These are phyloP conservation scores for Kwoniella shandongensis DNA, from an alignment of 768 basidiomycete genomes.

Conservation along the genomic window DNA sequence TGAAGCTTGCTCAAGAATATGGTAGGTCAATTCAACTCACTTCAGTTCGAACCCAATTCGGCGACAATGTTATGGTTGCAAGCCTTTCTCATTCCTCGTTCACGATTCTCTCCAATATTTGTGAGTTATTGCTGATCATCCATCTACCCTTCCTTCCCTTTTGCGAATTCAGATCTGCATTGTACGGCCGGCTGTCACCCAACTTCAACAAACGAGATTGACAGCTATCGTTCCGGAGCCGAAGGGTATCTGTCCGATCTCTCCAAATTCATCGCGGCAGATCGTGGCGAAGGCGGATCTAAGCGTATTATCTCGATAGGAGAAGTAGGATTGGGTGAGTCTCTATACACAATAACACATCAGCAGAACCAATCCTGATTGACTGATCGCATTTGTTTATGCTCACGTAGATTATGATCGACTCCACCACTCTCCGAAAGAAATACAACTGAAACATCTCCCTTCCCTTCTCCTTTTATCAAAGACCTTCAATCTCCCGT, in stretches of 20 bases:
- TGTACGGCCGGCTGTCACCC: conserved; percentile 80
- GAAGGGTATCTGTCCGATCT: conserved; percentile 65
- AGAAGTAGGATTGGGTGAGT: conserved; percentile 73
- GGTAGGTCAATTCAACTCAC: conserved; percentile 58
- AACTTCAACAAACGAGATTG: conserved; percentile 70
- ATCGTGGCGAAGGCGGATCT: conserved; percentile 34
- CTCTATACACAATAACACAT: background rate
- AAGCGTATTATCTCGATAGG: conserved; percentile 72
- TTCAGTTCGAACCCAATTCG: background rate
- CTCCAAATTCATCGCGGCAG: conserved; percentile 59
- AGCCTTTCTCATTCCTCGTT: no score
- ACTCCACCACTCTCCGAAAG: conserved; percentile 63
- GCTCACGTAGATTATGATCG: conserved; percentile 68
- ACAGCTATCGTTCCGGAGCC: conserved; percentile 61
- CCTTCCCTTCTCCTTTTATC: conserved; percentile 67
- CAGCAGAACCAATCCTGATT: background rate
- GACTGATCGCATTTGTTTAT: background rate
- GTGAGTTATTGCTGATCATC: background rate
- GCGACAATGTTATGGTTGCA: background rate
- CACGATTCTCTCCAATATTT: background rate
- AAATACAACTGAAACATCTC: conserved; percentile 66
- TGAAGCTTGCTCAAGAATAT: conserved; percentile 64
- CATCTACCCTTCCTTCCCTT: background rate
- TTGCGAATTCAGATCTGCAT: conserved; percentile 67
- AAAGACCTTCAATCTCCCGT: conserved; percentile 68